Evolutionary conservation across 768 basidiomycete species (phyloP).

Genomic region (Scleroderma citrinum): DNA sequence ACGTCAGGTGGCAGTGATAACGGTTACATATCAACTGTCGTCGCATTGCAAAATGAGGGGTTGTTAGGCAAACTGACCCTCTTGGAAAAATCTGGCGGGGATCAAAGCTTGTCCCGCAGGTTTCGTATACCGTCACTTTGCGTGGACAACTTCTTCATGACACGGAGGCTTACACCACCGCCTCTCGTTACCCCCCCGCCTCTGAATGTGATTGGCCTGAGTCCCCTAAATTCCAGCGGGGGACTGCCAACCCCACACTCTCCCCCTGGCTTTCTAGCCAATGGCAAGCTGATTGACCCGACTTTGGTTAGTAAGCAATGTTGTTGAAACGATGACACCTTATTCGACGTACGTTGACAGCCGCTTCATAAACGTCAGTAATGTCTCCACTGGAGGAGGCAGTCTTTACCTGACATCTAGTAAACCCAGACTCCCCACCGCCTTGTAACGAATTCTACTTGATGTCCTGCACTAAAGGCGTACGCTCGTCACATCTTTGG

Average conservation of each 20-base stretch:
- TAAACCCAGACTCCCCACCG: conserved; percentile 61
- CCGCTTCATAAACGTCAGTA: conserved; percentile 72
- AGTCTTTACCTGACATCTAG: conserved; percentile 4
- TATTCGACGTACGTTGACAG: conserved; percentile 31
- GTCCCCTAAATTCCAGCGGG: conserved; percentile 44
- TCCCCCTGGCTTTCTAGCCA: conserved; percentile 34
- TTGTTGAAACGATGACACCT: neutral
- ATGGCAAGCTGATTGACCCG: conserved; percentile 49
- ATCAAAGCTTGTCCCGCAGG: conserved; percentile 38
- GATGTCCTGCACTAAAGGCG: conserved; percentile 79
- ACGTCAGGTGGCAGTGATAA: conserved; percentile 50
- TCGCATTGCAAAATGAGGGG: conserved; percentile 52
- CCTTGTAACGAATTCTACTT: conserved; percentile 84
- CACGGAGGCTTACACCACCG: conserved; percentile 20
- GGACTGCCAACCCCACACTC: conserved; percentile 68
- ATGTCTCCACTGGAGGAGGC: conserved; percentile 6
- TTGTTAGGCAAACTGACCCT: conserved; percentile 62
- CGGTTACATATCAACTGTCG: conserved; percentile 52
- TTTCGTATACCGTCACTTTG: conserved; percentile 49
- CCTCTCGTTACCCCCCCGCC: conserved; percentile 39
- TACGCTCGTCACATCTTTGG: conserved; percentile 21
- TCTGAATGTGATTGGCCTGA: conserved; percentile 37
- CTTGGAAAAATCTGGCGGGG: conserved; percentile 43
- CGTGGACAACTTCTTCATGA: conserved; percentile 46
- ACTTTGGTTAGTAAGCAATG: conserved; percentile 42